phyloP scores from a whole-genome alignment of 257 asterid species.

The Solanum corneliomulleri region DNA sequence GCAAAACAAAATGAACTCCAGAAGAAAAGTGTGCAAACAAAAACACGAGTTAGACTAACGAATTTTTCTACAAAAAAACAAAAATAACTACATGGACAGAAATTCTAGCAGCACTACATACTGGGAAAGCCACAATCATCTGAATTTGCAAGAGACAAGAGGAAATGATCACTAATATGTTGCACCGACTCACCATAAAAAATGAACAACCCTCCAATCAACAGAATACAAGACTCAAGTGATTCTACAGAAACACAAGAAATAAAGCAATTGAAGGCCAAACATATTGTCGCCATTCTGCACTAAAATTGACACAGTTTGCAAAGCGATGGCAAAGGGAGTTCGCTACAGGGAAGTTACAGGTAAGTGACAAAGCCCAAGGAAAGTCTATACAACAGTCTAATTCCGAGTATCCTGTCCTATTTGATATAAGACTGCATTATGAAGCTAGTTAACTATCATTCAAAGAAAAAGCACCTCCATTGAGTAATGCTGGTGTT shows the following conservation, averaged over 20 bases:
- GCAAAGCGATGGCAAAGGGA: background rate
- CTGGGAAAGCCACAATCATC: background rate
- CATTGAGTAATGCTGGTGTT: background rate
- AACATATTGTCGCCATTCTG: background rate
- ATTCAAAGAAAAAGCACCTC: background rate
- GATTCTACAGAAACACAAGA: background rate
- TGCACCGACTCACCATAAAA: background rate
- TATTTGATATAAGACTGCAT: background rate
- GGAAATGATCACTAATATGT: background rate
- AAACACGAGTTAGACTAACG: background rate
- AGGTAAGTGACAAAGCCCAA: background rate
- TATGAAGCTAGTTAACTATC: background rate
- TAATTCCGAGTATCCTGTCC: background rate
- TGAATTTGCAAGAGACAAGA: background rate
- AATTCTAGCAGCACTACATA: background rate
- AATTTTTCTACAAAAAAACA: background rate
- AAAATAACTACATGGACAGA: background rate
- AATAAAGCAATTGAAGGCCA: background rate
- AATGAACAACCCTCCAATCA: background rate
- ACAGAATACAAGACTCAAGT: background rate
- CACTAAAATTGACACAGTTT: background rate
- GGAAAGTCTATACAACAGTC: background rate
- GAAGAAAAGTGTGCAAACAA: background rate
- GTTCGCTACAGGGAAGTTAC: background rate
- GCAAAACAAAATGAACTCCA: background rate